phyloP scores from a whole-genome alignment of 2,329 filamentous ascomycete genomes.

The Dactylellina parvicollis region DNA sequence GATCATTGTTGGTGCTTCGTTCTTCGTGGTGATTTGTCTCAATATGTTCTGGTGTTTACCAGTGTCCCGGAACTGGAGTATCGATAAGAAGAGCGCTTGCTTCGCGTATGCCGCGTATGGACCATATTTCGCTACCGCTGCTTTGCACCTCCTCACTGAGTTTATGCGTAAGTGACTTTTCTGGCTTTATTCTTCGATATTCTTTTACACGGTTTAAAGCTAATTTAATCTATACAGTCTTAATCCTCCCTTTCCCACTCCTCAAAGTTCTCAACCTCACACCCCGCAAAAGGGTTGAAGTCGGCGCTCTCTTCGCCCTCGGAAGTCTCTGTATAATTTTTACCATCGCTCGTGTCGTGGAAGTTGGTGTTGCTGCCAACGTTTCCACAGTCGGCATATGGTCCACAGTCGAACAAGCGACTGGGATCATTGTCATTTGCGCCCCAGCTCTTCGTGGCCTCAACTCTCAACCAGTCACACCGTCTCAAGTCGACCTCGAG shows the following conservation, averaged over 20 bases:
- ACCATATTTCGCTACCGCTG: slow-evolving; percentile 49
- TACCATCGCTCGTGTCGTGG: slow-evolving; percentile 30
- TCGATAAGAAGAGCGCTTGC: slow-evolving; percentile 31
- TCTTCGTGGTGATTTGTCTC: slow-evolving; percentile 35
- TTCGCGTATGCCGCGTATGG: slow-evolving; percentile 27
- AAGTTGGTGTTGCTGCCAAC: slow-evolving; percentile 31
- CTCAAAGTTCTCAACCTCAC: slow-evolving; percentile 52
- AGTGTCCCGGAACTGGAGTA: slow-evolving; percentile 46
- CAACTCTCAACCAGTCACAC: slow-evolving; percentile 15
- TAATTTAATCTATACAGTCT: slow-evolving; percentile 12
- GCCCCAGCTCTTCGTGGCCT: slow-evolving; percentile 45
- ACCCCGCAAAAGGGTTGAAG: slow-evolving; percentile 42
- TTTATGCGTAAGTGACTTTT: slow-evolving; percentile 44
- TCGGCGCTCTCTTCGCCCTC: slow-evolving; percentile 46
- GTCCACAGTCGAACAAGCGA: slow-evolving; percentile 45
- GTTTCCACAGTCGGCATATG: slow-evolving; percentile 40
- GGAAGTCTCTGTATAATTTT: slow-evolving; percentile 51
- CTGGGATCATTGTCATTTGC: slow-evolving; percentile 48
- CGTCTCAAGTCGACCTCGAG: slow-evolving; percentile 51
- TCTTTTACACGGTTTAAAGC: not conserved
- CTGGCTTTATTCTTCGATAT: not conserved
- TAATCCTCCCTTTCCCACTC: slow-evolving; percentile 44
- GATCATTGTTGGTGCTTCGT: slow-evolving; percentile 29
- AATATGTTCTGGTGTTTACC: slow-evolving; percentile 54
- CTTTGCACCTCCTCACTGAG: slow-evolving; percentile 42